Percentiles rank a stretch among this genome's conserved stretches.
Conservation (phyloP, 192 early-diverging fungal species). For the Dissophora ornata region DNA sequence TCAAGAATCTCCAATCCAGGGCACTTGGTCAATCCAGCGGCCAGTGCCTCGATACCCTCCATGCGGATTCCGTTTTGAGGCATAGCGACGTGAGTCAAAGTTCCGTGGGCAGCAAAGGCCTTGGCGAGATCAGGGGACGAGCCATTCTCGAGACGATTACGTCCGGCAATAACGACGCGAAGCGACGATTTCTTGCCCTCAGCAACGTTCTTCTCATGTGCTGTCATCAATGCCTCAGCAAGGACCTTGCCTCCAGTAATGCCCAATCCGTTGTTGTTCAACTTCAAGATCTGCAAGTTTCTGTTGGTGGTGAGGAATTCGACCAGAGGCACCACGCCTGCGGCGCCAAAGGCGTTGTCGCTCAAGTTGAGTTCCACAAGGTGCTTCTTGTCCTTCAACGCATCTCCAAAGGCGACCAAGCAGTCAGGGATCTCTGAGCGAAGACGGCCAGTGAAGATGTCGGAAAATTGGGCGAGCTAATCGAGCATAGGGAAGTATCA, state of each 20-base stretch:
- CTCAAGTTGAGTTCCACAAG: slow-evolving; percentile 87
- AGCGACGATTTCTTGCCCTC: slow-evolving; percentile 75
- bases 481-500: background rate
- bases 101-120: slow-evolving; percentile 83
- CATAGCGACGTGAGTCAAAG: slow-evolving; percentile 86
- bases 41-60: slow-evolving; percentile 86
- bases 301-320: slow-evolving; percentile 86
- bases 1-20: slow-evolving; percentile 79
- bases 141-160: slow-evolving; percentile 93
- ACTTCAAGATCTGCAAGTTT: slow-evolving; percentile 82
- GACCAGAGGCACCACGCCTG: slow-evolving; percentile 89
- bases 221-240: slow-evolving; percentile 82
- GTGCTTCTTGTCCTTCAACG: slow-evolving; percentile 81
- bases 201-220: slow-evolving; percentile 74
- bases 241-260: slow-evolving; percentile 89
- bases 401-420: slow-evolving; percentile 84
- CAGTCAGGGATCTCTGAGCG: slow-evolving; percentile 89
- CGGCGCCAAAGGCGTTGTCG: slow-evolving; percentile 99
- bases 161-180: slow-evolving; percentile 86
- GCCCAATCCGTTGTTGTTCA: slow-evolving; percentile 98
- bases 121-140: slow-evolving; percentile 80
- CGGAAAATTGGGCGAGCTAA: slow-evolving; percentile 85
- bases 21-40: slow-evolving; percentile 75
- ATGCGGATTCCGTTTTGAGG: slow-evolving; percentile 98
- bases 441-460: slow-evolving; percentile 95